Base-by-base conservation (phyloP, 768 basidiomycete genomes). In the Trichaptum fuscoviolaceum region DNA sequence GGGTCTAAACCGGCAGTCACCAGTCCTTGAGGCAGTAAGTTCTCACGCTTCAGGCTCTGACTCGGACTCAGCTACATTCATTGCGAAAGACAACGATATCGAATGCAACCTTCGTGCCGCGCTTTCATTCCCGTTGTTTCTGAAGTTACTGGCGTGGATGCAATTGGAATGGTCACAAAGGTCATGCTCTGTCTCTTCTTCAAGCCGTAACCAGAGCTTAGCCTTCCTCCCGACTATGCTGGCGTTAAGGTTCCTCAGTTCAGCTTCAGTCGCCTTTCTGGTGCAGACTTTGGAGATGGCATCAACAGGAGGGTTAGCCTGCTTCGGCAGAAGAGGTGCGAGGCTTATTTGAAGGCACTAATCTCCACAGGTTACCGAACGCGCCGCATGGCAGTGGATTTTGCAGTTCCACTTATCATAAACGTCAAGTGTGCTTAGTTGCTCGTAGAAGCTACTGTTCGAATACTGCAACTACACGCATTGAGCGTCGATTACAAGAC, bases 161-260 rank as follows among this genome's bases (percentile, higher is more conserved):
- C 96, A 4, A 98, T 99, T 71, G 96, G 98, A 81, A 89, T 99
- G 87, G 97, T 97, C 36, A 99, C 96, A 57, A 98, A 97, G 77
- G 96, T 97, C 70, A 99, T 99, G 96, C 83, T 99, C 26, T 93
- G 87, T 66, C 76, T 96, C 63, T 91, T 92, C 6, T 89, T 96
- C 36, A 91, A 92, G 67, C 79, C 95, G 7, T 99, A 98, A 77
- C 97, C 96, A 20, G 93, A 95, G 63, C 76, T 87, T 67, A 91
- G 90, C 64, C 83, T 99, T 69, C 95, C 97, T 3, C 73, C 85
- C 42, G 93, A 98, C 75, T 99, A 99, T 75, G 97, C 99, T 67
- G 97, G 96, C 65, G 91, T 99, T 79, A 99, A 99, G 82, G 96
- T 97, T 2, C 95, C 97, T n/a, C 97, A 99, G 77, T 99, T 99